Evolutionary conservation across 768 basidiomycete genomes (phyloP).

Genomic region (Trametes elegans): DNA sequence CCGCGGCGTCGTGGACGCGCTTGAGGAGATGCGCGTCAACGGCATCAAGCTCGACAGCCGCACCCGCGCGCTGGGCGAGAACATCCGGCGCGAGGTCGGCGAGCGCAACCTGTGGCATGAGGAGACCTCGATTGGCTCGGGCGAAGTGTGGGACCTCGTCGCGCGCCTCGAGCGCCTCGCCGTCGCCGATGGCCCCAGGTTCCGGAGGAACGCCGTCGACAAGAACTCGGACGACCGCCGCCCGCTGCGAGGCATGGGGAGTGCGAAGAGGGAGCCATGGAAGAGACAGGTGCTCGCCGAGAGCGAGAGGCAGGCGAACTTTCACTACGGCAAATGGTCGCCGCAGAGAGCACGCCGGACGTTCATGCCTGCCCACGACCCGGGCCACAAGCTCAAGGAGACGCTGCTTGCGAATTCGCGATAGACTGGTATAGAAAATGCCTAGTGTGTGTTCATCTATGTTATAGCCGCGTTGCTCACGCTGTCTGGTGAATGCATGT

Average conservation of each 20-base stretch:
- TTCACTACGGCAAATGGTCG: neutral
- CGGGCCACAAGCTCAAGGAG: neutral
- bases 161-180: slow-evolving; percentile 48
- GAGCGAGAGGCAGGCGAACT: slow-evolving; percentile 2
- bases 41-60: slow-evolving; percentile 63
- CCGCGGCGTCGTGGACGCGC: slow-evolving; percentile 63
- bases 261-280: slow-evolving; percentile 4
- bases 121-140: slow-evolving; percentile 43
- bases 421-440: no score
- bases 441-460: no score
- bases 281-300: slow-evolving; percentile 3
- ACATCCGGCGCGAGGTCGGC: slow-evolving; percentile 60
- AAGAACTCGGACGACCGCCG: neutral
- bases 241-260: slow-evolving; percentile 5
- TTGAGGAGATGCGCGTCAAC: slow-evolving; percentile 82
- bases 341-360: neutral
- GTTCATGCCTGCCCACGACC: neutral
- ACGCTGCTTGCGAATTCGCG: no score
- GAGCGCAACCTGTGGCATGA: slow-evolving; percentile 52
- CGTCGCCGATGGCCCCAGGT: slow-evolving; percentile 12
- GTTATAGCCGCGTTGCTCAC: no score
- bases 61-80: slow-evolving; percentile 63
- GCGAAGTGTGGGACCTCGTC: slow-evolving; percentile 52
- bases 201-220: neutral
- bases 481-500: no score